Percentiles rank a stretch among this genome's conserved stretches.
Conservation (phyloP, 345 rosid genomes). For the Populus euphratica region DNA sequence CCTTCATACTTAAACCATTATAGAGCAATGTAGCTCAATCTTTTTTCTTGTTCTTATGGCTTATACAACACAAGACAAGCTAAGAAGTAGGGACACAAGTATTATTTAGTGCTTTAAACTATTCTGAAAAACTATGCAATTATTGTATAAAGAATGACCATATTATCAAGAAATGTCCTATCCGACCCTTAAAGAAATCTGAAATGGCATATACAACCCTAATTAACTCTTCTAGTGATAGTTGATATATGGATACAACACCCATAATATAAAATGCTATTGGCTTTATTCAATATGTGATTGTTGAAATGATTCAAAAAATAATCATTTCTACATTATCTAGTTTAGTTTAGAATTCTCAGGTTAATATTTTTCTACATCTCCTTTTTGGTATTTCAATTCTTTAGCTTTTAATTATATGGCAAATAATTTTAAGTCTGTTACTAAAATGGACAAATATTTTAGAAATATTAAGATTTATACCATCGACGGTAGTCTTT, state of each 20-base stretch:
- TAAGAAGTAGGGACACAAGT: background rate
- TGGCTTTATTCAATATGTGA: background rate
- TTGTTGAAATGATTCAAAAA: background rate
- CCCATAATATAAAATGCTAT: too few relatives aligned
- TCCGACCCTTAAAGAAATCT: background rate
- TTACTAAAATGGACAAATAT: background rate
- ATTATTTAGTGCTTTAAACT: background rate
- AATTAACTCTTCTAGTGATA: background rate
- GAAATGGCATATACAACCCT: background rate
- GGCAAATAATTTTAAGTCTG: background rate
- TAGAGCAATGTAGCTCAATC: background rate
- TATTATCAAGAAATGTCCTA: background rate
- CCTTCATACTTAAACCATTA: too few relatives aligned
- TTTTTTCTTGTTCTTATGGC: background rate
- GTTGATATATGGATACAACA: background rate
- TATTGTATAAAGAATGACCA: background rate
- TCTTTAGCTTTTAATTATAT: background rate
- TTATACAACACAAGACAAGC: background rate
- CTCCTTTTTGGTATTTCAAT: background rate
- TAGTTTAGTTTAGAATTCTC: background rate
- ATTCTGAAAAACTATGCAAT: background rate
- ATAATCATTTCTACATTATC: background rate
- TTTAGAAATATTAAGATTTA: too few relatives aligned
- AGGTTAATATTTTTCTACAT: background rate
- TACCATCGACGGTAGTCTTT: background rate